Evolutionary conservation across 2,329 filamentous ascomycete genomes (phyloP).

Genomic region (Hypoxylon rubiginosum): DNA sequence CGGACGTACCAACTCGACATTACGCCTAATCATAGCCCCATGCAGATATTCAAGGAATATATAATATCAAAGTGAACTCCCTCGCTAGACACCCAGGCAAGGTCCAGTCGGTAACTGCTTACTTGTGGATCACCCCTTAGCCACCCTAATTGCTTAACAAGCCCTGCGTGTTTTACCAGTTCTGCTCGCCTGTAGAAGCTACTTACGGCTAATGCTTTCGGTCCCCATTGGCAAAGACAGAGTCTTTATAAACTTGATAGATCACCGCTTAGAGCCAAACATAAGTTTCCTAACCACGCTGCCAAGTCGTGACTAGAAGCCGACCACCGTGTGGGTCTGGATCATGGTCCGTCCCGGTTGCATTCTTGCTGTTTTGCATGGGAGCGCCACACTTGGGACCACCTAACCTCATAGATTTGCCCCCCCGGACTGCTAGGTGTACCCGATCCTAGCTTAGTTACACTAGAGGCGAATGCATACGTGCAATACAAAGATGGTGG

Average conservation of each 20-base stretch:
- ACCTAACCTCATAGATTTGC: slow-evolving; percentile 23
- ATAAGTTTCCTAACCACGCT: background rate
- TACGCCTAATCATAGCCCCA: background rate
- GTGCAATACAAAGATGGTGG: slow-evolving; percentile 9
- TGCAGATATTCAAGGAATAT: background rate
- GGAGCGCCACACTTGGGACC: slow-evolving; percentile 36
- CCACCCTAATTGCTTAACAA: slow-evolving; percentile 13
- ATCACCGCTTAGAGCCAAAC: background rate
- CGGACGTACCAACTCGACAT: background rate
- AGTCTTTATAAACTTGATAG: background rate
- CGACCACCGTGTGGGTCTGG: slow-evolving; percentile 24
- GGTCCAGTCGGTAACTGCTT: background rate
- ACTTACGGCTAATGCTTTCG: background rate
- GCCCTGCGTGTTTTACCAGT: background rate
- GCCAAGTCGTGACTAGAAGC: slow-evolving; percentile 5
- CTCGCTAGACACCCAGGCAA: slow-evolving; percentile 1
- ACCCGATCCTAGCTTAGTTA: slow-evolving; percentile 26
- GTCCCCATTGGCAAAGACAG: background rate
- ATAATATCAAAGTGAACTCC: background rate
- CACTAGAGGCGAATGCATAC: slow-evolving; percentile 15
- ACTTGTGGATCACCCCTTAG: slow-evolving; percentile 18
- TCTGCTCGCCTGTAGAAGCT: background rate
- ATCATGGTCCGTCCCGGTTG: slow-evolving; percentile 22
- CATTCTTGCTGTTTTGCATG: slow-evolving; percentile 33
- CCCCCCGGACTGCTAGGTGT: slow-evolving; percentile 20